Percentiles rank a stretch among this genome's conserved stretches.
These are phyloP conservation scores for Trichoderma aggressivum DNA, from an alignment of 2,329 filamentous ascomycete genomes.

Conservation along the genomic window DNA sequence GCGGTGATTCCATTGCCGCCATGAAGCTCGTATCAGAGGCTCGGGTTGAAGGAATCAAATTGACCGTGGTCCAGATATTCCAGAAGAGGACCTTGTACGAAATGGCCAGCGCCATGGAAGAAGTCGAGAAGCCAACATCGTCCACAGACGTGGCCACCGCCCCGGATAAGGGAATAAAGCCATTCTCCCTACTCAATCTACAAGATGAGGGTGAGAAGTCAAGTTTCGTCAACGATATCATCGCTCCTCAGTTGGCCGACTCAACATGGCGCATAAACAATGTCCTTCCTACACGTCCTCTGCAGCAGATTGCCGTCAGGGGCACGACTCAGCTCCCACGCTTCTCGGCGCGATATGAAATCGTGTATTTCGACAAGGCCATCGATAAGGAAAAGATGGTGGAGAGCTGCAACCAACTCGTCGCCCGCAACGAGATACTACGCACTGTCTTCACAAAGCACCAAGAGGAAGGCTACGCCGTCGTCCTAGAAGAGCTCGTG, in stretches of 20 bases:
- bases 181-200: slow-evolving; percentile 48
- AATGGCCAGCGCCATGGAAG: slow-evolving; percentile 47
- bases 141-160: background rate
- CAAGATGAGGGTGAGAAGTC: slow-evolving; percentile 33
- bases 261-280: slow-evolving; percentile 51
- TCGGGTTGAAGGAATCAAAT: slow-evolving; percentile 43
- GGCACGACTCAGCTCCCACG: slow-evolving; percentile 56
- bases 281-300: slow-evolving; percentile 55
- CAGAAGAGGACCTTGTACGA: slow-evolving; percentile 46
- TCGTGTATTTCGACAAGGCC: slow-evolving; percentile 56
- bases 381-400: slow-evolving; percentile 50
- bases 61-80: slow-evolving; percentile 58
- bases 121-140: background rate
- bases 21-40: slow-evolving; percentile 60
- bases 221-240: slow-evolving; percentile 43
- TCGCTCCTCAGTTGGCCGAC: slow-evolving; percentile 51
- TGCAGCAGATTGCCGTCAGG: slow-evolving; percentile 57
- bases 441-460: slow-evolving; percentile 61
- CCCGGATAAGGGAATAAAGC: slow-evolving; percentile 29
- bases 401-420: slow-evolving; percentile 51
- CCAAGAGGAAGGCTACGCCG: slow-evolving; percentile 49
- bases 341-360: slow-evolving; percentile 61
- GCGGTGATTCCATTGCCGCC: slow-evolving; percentile 57
- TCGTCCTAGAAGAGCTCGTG: slow-evolving; percentile 54
- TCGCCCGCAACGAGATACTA: slow-evolving; percentile 60